Conservation (phyloP, 208 protist genomes). For the Leishmania martiniquensis region DNA sequence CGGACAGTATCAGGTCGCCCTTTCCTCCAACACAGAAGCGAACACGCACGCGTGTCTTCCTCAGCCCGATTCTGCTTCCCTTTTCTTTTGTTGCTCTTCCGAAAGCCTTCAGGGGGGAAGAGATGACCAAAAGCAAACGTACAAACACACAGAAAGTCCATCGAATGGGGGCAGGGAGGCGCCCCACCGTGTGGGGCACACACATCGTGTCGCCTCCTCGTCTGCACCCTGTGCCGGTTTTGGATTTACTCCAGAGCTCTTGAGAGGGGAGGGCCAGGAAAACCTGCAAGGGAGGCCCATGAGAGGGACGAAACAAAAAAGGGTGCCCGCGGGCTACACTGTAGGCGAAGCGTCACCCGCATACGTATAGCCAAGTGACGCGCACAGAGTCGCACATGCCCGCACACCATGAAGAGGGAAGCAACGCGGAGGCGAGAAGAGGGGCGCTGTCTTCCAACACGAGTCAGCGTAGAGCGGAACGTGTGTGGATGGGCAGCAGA, state of each 20-base stretch:
- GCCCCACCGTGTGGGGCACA: too few species aligned
- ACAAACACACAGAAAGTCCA: too few species aligned
- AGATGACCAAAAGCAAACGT: too few species aligned
- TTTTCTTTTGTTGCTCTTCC: too few species aligned
- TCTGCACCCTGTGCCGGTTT: neutral
- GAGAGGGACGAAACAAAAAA: conserved; percentile 2
- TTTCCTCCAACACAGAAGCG: neutral
- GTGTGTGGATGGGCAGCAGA: neutral
- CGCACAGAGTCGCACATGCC: neutral
- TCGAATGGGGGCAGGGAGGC: too few species aligned
- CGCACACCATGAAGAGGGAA: neutral
- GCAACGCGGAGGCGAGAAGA: conserved; percentile 1
- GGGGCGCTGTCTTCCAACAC: neutral
- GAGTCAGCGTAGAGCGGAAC: neutral
- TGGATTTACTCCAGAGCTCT: neutral
- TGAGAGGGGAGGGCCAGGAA: too few species aligned
- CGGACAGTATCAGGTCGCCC: neutral
- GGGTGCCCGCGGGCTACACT: neutral
- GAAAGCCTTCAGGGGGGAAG: too few species aligned
- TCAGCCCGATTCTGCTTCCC: neutral
- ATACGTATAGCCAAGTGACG: neutral
- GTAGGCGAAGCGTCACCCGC: neutral
- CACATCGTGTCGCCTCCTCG: neutral
- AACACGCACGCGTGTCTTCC: neutral
- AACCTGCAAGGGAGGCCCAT: too few species aligned